These are phyloP conservation scores for Cylindricascospora bacillispora DNA, from an alignment of 1,139 yeast genomes.

Conservation along the genomic window DNA sequence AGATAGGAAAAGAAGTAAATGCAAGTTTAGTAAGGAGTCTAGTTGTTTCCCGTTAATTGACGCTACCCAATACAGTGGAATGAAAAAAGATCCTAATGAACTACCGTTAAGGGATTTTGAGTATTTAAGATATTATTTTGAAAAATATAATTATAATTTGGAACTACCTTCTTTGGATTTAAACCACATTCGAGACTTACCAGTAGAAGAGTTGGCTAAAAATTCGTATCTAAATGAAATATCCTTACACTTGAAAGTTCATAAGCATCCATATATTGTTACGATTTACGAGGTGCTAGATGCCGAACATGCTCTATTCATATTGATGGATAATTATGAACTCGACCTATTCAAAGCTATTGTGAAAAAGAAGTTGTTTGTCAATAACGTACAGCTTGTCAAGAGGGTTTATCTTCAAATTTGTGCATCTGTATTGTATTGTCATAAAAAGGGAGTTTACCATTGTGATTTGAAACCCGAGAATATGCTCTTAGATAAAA, in stretches of 20 bases:
- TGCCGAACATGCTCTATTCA: slow-evolving; percentile 44
- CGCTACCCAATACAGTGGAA: too few species aligned
- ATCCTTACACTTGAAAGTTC: slow-evolving; percentile 59
- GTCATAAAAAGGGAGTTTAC: slow-evolving; percentile 53
- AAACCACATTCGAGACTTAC: too few species aligned
- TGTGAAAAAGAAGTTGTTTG: slow-evolving; percentile 43
- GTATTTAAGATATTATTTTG: too few species aligned
- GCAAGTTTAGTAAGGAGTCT: too few species aligned
- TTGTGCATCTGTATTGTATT: slow-evolving; percentile 56
- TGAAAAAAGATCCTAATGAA: slow-evolving; percentile 1
- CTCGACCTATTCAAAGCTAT: slow-evolving; percentile 73
- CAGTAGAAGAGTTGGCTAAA: slow-evolving; percentile 14
- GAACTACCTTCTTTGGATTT: too few species aligned
- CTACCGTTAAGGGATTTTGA: too few species aligned
- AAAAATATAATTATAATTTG: slow-evolving; percentile 1
- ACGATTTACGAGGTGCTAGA: slow-evolving; percentile 64
- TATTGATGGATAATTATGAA: slow-evolving; percentile 72
- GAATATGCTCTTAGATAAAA: slow-evolving; percentile 57
- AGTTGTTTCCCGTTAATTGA: too few species aligned
- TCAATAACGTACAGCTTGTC: slow-evolving; percentile 31
- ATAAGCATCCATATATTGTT: slow-evolving; percentile 62
- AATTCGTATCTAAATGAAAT: slow-evolving; percentile 41
- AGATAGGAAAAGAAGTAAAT: slow-evolving; percentile 12
- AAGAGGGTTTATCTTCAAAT: slow-evolving; percentile 66
- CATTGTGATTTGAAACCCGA: slow-evolving; percentile 94